Evolutionary conservation across 306 rosid genomes (phyloP).

Genomic region (Inga leiocalycina): DNA sequence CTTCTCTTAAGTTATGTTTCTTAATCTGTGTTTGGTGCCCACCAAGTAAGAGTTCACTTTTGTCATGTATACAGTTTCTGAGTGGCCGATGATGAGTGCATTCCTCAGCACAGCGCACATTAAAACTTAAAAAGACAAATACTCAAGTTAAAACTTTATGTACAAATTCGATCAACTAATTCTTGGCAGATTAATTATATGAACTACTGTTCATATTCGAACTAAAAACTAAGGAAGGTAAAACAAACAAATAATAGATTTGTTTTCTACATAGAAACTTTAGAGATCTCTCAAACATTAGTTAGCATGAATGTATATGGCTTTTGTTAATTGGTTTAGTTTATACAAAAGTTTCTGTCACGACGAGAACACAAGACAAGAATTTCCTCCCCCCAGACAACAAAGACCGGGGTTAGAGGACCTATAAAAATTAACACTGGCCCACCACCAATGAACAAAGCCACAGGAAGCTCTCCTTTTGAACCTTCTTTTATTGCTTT

Average conservation of each 20-base stretch:
- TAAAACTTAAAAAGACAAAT: slow-evolving; percentile 43
- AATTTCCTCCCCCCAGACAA: slow-evolving; percentile 76
- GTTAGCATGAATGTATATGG: neutral
- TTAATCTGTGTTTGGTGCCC: slow-evolving; percentile 35
- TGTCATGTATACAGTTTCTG: slow-evolving; percentile 42
- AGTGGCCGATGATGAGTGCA: slow-evolving; percentile 40
- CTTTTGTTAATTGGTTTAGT: neutral
- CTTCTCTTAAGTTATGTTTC: slow-evolving; percentile 20
- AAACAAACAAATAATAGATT: neutral
- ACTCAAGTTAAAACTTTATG: neutral
- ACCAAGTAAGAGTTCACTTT: slow-evolving; percentile 47
- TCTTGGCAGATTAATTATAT: neutral
- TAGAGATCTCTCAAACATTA: neutral
- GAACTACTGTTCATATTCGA: too few species aligned
- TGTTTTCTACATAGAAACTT: neutral
- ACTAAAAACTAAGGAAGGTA: neutral
- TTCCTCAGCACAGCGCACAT: slow-evolving; percentile 21
- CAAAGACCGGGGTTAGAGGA: slow-evolving; percentile 55
- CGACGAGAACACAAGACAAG: slow-evolving; percentile 29
- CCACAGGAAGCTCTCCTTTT: slow-evolving; percentile 55
- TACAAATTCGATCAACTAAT: neutral
- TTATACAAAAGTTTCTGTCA: neutral
- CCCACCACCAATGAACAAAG: slow-evolving; percentile 58
- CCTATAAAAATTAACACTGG: slow-evolving; percentile 51
- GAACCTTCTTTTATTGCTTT: slow-evolving; percentile 58